phyloP scores from a whole-genome alignment of 2,329 filamentous ascomycete genomes.

The Fusarium oxysporum region DNA sequence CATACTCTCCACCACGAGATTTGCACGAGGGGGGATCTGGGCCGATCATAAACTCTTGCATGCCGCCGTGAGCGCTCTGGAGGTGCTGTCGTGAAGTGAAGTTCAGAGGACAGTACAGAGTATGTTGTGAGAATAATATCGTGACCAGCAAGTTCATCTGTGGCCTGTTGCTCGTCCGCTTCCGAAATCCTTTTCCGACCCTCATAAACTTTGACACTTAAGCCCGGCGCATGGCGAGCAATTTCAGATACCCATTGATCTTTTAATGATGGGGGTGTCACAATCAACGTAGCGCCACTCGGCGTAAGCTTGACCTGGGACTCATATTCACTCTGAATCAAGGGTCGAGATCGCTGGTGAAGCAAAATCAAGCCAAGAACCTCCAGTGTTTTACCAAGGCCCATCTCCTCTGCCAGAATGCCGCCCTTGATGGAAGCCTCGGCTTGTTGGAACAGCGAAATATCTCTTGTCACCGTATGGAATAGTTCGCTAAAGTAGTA shows the following conservation, averaged over 20 bases:
- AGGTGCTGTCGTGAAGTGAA: slow-evolving; percentile 78
- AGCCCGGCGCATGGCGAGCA: slow-evolving; percentile 65
- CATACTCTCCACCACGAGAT: slow-evolving; percentile 90
- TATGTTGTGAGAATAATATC: slow-evolving; percentile 75
- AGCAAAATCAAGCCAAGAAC: slow-evolving; percentile 76
- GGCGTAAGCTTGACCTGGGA: slow-evolving; percentile 56
- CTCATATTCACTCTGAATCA: slow-evolving; percentile 40
- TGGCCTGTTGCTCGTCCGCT: slow-evolving; percentile 53
- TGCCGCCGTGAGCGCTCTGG: slow-evolving; percentile 77
- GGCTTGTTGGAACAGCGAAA: slow-evolving; percentile 55
- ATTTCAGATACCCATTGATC: slow-evolving; percentile 73
- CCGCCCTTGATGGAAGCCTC: slow-evolving; percentile 65
- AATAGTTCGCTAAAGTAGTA: slow-evolving; percentile 73
- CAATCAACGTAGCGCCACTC: slow-evolving; percentile 70
- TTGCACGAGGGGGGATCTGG: slow-evolving; percentile 80
- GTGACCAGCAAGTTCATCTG: slow-evolving; percentile 60
- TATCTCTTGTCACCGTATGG: slow-evolving; percentile 66
- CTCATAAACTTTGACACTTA: slow-evolving; percentile 68
- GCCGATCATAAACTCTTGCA: slow-evolving; percentile 72
- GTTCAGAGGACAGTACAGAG: slow-evolving; percentile 78
- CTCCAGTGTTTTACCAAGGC: slow-evolving; percentile 83
- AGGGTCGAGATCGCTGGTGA: slow-evolving; percentile 60
- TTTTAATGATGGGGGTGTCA: slow-evolving; percentile 67
- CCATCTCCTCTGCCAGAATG: slow-evolving; percentile 85
- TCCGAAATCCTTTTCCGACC: slow-evolving; percentile 57